A percentile compares a stretch with the other conserved stretches of the same genome.
Conservation (phyloP, 2,329 filamentous ascomycete genomes). For the Fusarium floridanum region DNA sequence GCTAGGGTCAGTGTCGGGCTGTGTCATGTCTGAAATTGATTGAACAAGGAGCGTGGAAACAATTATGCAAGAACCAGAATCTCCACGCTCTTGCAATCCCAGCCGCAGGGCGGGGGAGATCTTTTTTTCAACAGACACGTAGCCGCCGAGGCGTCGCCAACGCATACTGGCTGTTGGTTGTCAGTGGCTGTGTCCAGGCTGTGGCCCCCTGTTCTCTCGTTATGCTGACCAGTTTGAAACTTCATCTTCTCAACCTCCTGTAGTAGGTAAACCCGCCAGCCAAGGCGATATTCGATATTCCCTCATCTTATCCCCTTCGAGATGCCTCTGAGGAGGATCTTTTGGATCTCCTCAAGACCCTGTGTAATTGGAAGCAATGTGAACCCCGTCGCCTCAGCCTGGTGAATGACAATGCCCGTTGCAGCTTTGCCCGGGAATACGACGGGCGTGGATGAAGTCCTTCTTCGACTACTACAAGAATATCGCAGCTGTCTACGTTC, state of each 20-base stretch:
- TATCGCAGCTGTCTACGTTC: background rate
- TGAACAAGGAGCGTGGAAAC: background rate
- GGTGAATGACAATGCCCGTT: background rate
- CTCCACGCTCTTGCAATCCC: background rate
- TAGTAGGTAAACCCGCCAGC: background rate
- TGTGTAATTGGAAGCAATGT: background rate
- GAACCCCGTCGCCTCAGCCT: background rate
- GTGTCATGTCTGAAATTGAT: background rate
- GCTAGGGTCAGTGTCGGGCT: background rate
- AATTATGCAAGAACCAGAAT: background rate
- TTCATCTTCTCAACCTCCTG: background rate
- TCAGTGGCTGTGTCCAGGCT: background rate
- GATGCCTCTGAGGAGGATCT: background rate
- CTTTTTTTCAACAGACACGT: background rate
- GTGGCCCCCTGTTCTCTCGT: background rate
- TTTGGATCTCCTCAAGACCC: background rate
- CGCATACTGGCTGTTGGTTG: background rate
- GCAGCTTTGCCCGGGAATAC: background rate
- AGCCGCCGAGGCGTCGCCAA: background rate
- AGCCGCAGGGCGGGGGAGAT: background rate
- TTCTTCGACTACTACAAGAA: background rate
- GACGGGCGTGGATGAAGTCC: background rate
- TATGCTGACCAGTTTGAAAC: background rate
- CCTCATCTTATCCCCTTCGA: background rate
- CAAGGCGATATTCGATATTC: background rate